These are phyloP conservation scores for Lentinula novae-zelandiae DNA, from an alignment of 1,284 basidiomycete genomes.

Conservation along the genomic window DNA sequence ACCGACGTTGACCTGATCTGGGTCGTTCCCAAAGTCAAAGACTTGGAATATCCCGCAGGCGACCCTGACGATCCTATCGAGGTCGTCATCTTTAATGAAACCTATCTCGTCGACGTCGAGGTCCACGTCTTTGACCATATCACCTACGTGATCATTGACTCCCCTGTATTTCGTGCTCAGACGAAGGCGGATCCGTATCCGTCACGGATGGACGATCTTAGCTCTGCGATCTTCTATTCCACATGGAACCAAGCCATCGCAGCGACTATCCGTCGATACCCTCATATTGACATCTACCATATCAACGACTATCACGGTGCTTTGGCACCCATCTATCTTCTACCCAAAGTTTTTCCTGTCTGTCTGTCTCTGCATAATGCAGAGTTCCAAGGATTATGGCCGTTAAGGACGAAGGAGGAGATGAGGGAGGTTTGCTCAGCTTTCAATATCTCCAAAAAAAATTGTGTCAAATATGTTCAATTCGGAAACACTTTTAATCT, in stretches of 20 bases:
- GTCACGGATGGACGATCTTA: slow-evolving; percentile 92
- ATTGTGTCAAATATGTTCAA: slow-evolving; percentile 93
- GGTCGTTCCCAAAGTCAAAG: slow-evolving; percentile 92
- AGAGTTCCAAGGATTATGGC: slow-evolving; percentile 95
- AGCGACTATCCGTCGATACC: slow-evolving; percentile 78
- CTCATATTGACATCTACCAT: slow-evolving; percentile 87
- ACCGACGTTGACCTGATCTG: slow-evolving; percentile 90
- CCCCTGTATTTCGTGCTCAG: slow-evolving; percentile 91
- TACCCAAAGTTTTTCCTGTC: slow-evolving; percentile 84
- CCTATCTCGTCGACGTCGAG: slow-evolving; percentile 92
- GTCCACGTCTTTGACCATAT: slow-evolving; percentile 91
- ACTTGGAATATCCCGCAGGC: slow-evolving; percentile 84
- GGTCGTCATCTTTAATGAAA: slow-evolving; percentile 92
- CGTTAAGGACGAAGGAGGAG: slow-evolving; percentile 90
- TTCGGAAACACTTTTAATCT: slow-evolving; percentile 96
- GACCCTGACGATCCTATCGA: slow-evolving; percentile 90
- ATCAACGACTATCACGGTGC: slow-evolving; percentile 92
- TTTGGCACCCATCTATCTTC: slow-evolving; percentile 85
- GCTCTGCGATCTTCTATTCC: slow-evolving; percentile 94
- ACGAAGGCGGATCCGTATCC: slow-evolving; percentile 93
- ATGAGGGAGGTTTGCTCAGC: slow-evolving; percentile 97
- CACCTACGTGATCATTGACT: slow-evolving; percentile 89
- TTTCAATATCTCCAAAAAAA: slow-evolving; percentile 92
- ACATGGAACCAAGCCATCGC: slow-evolving; percentile 97
- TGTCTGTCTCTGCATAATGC: slow-evolving; percentile 93